phyloP scores from a whole-genome alignment of 2,329 filamentous ascomycete genomes.

The Penicillium sp. region DNA sequence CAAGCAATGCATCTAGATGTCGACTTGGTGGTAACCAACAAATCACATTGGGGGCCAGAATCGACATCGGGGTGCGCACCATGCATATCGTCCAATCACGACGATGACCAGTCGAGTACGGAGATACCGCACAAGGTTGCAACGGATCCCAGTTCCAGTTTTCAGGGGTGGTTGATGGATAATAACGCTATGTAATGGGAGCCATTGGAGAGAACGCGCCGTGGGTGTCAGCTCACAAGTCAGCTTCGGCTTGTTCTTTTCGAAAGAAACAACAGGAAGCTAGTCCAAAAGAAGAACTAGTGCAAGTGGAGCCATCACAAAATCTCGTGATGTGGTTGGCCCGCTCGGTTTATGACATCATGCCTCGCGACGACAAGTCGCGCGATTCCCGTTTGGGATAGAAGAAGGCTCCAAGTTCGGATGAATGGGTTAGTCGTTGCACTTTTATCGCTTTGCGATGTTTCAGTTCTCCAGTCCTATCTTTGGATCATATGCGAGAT shows the following conservation, averaged over 20 bases:
- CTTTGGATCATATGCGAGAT: slow-evolving; percentile 12
- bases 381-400: slow-evolving; percentile 23
- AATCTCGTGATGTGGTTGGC: slow-evolving; percentile 16
- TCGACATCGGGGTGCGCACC: not conserved
- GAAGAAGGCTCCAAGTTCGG: slow-evolving; percentile 14
- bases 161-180: not conserved
- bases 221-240: not conserved
- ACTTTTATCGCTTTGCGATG: slow-evolving; percentile 10
- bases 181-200: not conserved
- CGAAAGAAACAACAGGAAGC: not conserved
- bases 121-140: not conserved
- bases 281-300: not conserved
- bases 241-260: not conserved
- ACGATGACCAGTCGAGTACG: not conserved
- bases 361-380: not conserved
- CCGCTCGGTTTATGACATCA: slow-evolving; percentile 32
- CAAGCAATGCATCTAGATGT: not conserved
- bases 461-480: slow-evolving; percentile 22
- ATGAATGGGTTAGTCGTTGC: slow-evolving; percentile 11
- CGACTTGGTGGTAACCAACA: not conserved
- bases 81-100: not conserved
- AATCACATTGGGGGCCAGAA: not conserved
- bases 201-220: not conserved
- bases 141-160: not conserved
- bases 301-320: not conserved